Conservation (phyloP, 331 rosid genomes). For the Stylosanthes scabra region DNA sequence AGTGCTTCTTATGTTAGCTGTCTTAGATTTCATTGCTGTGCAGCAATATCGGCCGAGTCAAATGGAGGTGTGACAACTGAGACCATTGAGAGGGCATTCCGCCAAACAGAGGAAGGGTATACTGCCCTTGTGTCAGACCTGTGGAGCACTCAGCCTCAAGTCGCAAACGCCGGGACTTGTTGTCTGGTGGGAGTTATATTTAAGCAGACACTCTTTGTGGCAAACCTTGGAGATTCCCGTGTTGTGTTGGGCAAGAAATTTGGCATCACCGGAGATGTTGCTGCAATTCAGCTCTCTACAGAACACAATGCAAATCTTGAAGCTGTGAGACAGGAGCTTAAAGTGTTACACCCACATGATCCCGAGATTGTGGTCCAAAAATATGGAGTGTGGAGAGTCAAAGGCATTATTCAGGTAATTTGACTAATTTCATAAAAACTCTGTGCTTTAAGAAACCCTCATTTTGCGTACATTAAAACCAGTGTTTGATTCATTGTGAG, state of each 20-base stretch:
- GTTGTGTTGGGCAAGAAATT: constrained; percentile 86
- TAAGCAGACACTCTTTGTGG: constrained; percentile 79
- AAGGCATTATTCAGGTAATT: constrained; percentile 90
- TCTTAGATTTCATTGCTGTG: constrained; percentile 66
- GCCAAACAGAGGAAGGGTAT: constrained; percentile 74
- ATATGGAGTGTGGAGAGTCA: constrained; percentile 94
- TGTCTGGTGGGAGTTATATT: constrained; percentile 85
- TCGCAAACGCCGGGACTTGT: constrained; percentile 83
- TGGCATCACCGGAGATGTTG: constrained; percentile 83
- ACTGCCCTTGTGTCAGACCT: constrained; percentile 66
- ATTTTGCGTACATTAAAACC: constrained; percentile 5
- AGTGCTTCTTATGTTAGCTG: constrained; percentile 53
- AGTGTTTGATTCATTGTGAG: constrained; percentile 8
- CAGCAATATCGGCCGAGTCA: constrained; percentile 63
- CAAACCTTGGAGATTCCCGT: constrained; percentile 84
- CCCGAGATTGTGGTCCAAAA: constrained; percentile 78
- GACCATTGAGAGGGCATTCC: constrained; percentile 70
- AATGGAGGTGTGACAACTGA: constrained; percentile 65
- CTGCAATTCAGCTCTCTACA: constrained; percentile 80
- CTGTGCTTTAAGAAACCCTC: not conserved
- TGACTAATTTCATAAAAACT: not conserved
- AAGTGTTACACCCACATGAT: constrained; percentile 72
- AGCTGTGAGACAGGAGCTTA: constrained; percentile 71
- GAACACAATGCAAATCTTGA: constrained; percentile 87
- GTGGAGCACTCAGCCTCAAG: constrained; percentile 63